Conservation (phyloP, 768 basidiomycete genomes). For the Mycena crocata region DNA sequence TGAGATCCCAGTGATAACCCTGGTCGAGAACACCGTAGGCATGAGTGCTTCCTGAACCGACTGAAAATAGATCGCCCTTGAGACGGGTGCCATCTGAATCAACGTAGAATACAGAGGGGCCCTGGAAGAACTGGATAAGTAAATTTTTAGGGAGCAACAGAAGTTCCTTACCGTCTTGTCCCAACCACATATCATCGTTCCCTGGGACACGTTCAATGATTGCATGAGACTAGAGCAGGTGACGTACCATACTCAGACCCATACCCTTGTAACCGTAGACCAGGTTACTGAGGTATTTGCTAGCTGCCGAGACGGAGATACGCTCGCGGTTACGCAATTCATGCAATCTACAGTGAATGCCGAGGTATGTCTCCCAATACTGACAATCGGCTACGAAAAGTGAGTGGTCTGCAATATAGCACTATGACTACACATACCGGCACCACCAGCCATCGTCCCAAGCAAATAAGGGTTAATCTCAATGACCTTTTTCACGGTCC, state of each 20-base stretch:
- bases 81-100: conserved; percentile 97
- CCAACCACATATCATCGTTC: conserved; percentile 99
- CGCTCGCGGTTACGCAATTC: conserved; percentile 96
- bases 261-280: conserved; percentile 99
- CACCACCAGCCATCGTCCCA: conserved; percentile 99
- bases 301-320: conserved; percentile 98
- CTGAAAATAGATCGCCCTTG: conserved; percentile 98
- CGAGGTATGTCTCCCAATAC: conserved; percentile 99
- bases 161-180: conserved; percentile 86
- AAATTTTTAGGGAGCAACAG: background rate
- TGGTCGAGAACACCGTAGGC: conserved; percentile 99
- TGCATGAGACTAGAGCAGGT: conserved; percentile 3
- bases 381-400: conserved; percentile 84
- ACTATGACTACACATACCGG: conserved; percentile 65
- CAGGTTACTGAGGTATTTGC: conserved; percentile 96
- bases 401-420: background rate
- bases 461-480: conserved; percentile 99
- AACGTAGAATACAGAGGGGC: conserved; percentile 95
- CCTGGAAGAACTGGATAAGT: conserved; percentile 56
- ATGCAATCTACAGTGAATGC: conserved; percentile 96
- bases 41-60: conserved; percentile 97
- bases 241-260: conserved; percentile 96
- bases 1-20: conserved; percentile 92
- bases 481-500: conserved; percentile 99
- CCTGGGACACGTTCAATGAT: conserved; percentile 57